Percentiles rank a stretch among this genome's conserved stretches.
Conservation (phyloP, 306 rosid species). For the Lithocarpus polystachyus region DNA sequence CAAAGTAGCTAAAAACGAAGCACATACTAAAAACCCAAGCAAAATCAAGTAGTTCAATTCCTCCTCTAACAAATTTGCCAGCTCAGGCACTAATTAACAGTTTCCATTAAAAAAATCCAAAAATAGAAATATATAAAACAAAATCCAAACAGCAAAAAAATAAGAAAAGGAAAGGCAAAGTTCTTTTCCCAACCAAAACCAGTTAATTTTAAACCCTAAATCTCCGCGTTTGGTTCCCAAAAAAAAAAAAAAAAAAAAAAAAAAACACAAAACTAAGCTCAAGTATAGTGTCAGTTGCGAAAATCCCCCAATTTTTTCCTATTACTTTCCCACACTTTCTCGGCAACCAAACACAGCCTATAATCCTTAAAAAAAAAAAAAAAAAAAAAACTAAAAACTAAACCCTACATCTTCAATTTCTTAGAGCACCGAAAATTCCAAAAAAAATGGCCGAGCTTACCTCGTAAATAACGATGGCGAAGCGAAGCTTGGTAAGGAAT, state of each 20-base stretch:
- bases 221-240: slow-evolving; percentile 4
- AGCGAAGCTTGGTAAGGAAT: slow-evolving; percentile 45
- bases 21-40: neutral
- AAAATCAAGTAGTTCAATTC: neutral
- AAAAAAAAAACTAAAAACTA: neutral
- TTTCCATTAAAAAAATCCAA: neutral
- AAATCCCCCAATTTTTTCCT: slow-evolving; percentile 8
- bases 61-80: slow-evolving; percentile 18
- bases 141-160: neutral
- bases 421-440: neutral
- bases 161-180: slow-evolving; percentile 7
- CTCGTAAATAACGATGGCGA: slow-evolving; percentile 48
- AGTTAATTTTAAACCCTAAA: slow-evolving; percentile 21
- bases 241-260: slow-evolving; percentile 15
- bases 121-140: neutral
- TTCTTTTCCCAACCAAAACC: slow-evolving; percentile 11
- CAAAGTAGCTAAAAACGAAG: slow-evolving; percentile 13
- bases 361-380: neutral
- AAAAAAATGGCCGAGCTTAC: slow-evolving; percentile 40
- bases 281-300: neutral
- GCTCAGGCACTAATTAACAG: slow-evolving; percentile 16
- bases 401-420: slow-evolving; percentile 32
- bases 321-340: slow-evolving; percentile 14
- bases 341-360: slow-evolving; percentile 19
- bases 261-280: slow-evolving; percentile 11